Evolutionary conservation across 108 stramenopile species (phyloP).

Genomic region (Pseudonitzschia multiseries): DNA sequence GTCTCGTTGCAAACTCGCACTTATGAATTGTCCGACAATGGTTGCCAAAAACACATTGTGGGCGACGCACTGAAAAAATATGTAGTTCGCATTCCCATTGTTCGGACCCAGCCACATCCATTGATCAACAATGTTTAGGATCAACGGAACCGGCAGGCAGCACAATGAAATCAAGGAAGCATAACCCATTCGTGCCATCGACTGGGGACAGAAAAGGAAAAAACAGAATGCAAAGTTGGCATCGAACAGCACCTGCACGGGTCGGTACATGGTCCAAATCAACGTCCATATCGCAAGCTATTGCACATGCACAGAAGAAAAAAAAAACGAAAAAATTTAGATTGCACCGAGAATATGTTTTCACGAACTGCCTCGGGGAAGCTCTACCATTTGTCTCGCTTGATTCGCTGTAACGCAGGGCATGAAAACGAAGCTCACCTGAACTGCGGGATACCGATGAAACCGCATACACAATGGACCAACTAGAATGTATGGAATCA

Average conservation of each 20-base stretch:
- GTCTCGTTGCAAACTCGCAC: conserved; percentile 40
- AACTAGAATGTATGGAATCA: conserved; percentile 55
- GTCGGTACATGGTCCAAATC: conserved; percentile 59
- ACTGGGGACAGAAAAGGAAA: conserved; percentile 50
- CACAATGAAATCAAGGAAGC: conserved; percentile 49
- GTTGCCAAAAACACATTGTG: conserved; percentile 65
- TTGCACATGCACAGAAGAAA: neutral
- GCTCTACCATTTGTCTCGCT: too few relatives aligned
- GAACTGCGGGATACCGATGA: conserved; percentile 56
- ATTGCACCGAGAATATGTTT: neutral
- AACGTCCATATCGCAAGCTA: conserved; percentile 51
- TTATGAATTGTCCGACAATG: conserved; percentile 32
- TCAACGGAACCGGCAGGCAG: conserved; percentile 58
- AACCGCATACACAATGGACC: conserved; percentile 65
- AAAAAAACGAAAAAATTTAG: neutral
- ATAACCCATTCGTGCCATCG: conserved; percentile 58
- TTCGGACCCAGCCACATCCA: conserved; percentile 79
- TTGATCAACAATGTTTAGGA: conserved; percentile 63
- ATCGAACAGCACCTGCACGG: conserved; percentile 61
- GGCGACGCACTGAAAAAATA: conserved; percentile 83
- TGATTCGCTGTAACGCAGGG: neutral
- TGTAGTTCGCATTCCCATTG: conserved; percentile 82
- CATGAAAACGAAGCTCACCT: conserved; percentile 46
- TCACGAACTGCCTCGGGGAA: too few relatives aligned
- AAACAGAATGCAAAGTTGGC: conserved; percentile 56